These are phyloP conservation scores for Bremia lactucae DNA, from an alignment of 352 stramenopile species.

Conservation along the genomic window DNA sequence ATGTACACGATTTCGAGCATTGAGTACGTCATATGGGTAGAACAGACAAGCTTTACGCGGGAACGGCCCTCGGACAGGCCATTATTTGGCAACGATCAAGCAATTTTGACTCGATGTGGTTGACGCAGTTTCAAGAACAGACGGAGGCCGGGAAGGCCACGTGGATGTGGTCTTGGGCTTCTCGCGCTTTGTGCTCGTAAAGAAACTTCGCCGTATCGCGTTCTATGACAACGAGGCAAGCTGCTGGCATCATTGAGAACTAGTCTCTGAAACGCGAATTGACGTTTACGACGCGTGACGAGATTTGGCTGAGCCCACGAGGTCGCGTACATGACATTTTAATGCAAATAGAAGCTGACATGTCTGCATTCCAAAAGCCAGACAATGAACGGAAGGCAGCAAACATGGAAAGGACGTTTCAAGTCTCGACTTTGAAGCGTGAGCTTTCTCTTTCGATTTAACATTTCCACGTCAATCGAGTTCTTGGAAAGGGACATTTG, in stretches of 20 bases:
- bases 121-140: constrained; percentile 57
- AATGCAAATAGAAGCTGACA: constrained; percentile 81
- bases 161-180: constrained; percentile 70
- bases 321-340: constrained; percentile 65
- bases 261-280: constrained; percentile 68
- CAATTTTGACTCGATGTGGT: constrained; percentile 81
- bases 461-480: constrained; percentile 91
- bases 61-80: constrained; percentile 69
- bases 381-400: constrained; percentile 59
- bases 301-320: constrained; percentile 63
- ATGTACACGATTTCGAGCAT: constrained; percentile 75
- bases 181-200: constrained; percentile 64
- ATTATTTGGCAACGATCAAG: constrained; percentile 70
- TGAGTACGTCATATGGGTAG: constrained; percentile 77
- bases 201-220: constrained; percentile 56
- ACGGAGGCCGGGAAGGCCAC: constrained; percentile 61
- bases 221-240: constrained; percentile 70
- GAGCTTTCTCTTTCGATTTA: constrained; percentile 83
- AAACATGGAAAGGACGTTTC: constrained; percentile 53
- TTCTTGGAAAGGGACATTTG: constrained; percentile 93
- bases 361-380: constrained; percentile 65
- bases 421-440: constrained; percentile 67
- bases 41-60: constrained; percentile 74
- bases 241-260: constrained; percentile 72
- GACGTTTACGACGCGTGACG: constrained; percentile 68